These are phyloP conservation scores for Beta corolliflora DNA, from an alignment of 179 eudicot genomes.

Conservation along the genomic window DNA sequence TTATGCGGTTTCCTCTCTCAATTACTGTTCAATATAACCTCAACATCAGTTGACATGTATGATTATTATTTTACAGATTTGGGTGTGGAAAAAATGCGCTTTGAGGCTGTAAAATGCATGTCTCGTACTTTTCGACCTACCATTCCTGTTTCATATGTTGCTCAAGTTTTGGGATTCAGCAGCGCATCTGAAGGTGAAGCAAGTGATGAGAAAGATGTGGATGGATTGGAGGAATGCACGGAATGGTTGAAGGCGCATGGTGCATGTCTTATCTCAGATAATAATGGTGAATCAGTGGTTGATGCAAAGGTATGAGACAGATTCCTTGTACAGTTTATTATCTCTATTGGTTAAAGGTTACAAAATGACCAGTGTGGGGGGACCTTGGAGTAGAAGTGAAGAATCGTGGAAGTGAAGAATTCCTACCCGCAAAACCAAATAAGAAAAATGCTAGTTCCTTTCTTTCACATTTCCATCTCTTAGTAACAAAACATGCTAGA, in stretches of 20 bases:
- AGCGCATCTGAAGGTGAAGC: conserved; percentile 46
- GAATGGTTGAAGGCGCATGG: conserved; percentile 98
- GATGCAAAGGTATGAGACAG: conserved; percentile 75
- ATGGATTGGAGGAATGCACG: conserved; percentile 77
- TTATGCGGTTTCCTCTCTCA: background rate
- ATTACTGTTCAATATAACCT: background rate
- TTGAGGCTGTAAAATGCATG: conserved; percentile 80
- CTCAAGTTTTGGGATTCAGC: conserved; percentile 76
- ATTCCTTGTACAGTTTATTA: background rate
- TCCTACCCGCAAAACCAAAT: too few species aligned
- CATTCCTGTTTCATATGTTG: conserved; percentile 70
- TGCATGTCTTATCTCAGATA: conserved; percentile 67
- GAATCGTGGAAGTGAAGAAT: too few species aligned
- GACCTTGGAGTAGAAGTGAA: background rate
- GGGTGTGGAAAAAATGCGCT: conserved; percentile 86
- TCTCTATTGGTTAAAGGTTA: background rate
- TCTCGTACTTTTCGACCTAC: conserved; percentile 92
- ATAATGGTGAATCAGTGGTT: conserved; percentile 66
- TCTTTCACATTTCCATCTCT: too few species aligned
- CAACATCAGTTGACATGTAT: conserved; percentile 20
- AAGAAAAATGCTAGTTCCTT: too few species aligned
- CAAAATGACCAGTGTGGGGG: background rate
- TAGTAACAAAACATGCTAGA: too few species aligned
- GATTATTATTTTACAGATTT: conserved; percentile 55
- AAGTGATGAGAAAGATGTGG: conserved; percentile 55